Conservation (phyloP, 805 yeast genomes). For the Ogataea allantospora region DNA sequence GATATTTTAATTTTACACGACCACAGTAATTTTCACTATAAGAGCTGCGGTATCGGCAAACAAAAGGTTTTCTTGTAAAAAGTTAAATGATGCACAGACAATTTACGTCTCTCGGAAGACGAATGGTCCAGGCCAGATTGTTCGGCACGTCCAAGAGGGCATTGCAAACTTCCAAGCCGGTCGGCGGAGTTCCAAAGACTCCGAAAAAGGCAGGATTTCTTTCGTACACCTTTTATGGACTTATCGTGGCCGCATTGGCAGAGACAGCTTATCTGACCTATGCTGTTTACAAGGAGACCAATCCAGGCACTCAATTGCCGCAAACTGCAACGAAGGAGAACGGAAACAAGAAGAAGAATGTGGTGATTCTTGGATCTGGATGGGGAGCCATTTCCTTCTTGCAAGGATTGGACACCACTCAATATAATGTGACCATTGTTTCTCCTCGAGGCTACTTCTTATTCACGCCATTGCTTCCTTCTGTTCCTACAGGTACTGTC, state of each 20-base stretch:
- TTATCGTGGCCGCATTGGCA: conserved; percentile 48
- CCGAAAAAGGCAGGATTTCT: conserved; percentile 29
- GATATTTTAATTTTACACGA: conserved; percentile 5
- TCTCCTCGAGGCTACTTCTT: conserved; percentile 93
- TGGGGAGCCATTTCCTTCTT: conserved; percentile 90
- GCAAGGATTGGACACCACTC: conserved; percentile 78
- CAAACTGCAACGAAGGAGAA: conserved; percentile 45
- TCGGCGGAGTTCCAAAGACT: conserved; percentile 7
- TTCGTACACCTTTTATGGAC: conserved; percentile 44
- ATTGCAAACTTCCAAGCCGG: conserved; percentile 4
- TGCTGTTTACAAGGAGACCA: conserved; percentile 57
- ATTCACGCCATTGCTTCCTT: conserved; percentile 93
- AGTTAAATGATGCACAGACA: conserved; percentile 5
- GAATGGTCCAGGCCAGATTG: conserved; percentile 3
- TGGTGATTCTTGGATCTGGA: conserved; percentile 82
- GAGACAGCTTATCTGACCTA: conserved; percentile 59
- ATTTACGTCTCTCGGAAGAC: conserved; percentile 4
- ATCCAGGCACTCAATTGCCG: conserved; percentile 58
- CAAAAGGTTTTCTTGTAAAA: conserved; percentile 1
- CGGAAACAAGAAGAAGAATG: conserved; percentile 63
- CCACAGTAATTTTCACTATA: conserved; percentile 6
- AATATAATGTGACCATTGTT: conserved; percentile 83
- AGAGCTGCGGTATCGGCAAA: conserved; percentile 8
- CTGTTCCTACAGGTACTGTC: conserved; percentile 90
- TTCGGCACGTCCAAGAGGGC: conserved; percentile 3